These are phyloP conservation scores for Pseudocercospora fijiensis DNA, from an alignment of 2,329 filamentous ascomycete species.

Conservation along the genomic window DNA sequence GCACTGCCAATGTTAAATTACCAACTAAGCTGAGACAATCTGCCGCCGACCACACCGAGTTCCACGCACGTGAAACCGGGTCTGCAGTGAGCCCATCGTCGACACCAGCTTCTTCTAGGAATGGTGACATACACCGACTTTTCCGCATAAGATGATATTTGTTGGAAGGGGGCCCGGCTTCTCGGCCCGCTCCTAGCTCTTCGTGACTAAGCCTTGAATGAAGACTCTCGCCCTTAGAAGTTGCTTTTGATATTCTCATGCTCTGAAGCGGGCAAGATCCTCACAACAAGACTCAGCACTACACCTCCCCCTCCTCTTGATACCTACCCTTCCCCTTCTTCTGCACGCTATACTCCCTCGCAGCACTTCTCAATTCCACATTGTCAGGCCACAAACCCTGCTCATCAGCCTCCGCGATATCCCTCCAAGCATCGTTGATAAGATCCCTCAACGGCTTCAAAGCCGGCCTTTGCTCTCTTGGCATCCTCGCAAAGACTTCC, in stretches of 20 bases:
- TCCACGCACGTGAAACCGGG: no score
- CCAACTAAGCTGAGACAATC: background rate
- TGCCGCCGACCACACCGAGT: background rate
- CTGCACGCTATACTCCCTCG: background rate
- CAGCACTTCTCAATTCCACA: background rate
- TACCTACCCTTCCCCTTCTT: background rate
- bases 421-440: background rate
- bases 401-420: background rate
- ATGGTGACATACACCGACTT: background rate
- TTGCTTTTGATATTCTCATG: no score
- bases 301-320: no score
- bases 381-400: background rate
- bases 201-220: no score
- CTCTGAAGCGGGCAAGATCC: no score
- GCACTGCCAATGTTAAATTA: background rate
- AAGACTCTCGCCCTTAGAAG: no score
- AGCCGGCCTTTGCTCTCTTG: background rate
- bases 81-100: background rate
- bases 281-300: no score
- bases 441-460: background rate
- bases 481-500: slow-evolving; percentile 29
- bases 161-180: no score
- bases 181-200: no score
- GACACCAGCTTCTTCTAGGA: background rate
- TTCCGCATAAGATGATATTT: no score